Evolutionary conservation across 352 stramenopile species (phyloP).

Genomic region (Phytophthora boehmeriae): DNA sequence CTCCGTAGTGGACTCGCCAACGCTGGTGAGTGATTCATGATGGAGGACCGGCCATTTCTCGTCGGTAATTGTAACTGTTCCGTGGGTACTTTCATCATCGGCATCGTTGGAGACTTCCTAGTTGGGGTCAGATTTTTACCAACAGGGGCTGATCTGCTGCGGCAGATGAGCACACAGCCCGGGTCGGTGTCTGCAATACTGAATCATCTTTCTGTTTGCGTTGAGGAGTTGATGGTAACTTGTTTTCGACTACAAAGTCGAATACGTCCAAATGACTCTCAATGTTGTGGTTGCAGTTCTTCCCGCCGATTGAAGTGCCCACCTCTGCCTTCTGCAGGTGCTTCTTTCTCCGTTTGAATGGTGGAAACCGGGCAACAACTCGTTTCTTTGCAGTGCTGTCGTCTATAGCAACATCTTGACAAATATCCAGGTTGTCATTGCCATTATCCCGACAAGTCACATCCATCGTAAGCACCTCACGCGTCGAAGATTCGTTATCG

Average conservation of each 20-base stretch:
- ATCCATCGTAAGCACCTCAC: conserved; percentile 29
- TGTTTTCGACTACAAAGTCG: conserved; percentile 3
- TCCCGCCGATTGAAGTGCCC: background rate
- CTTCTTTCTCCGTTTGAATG: conserved; percentile 28
- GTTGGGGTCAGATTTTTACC: conserved; percentile 30
- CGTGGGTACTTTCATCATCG: conserved; percentile 7
- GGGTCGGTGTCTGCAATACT: conserved; percentile 27
- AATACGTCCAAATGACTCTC: background rate
- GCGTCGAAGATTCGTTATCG: conserved; percentile 3
- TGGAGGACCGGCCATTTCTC: conserved; percentile 2
- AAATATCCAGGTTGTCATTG: conserved; percentile 19
- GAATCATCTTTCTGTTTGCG: conserved; percentile 8
- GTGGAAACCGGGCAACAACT: background rate
- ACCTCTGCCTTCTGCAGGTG: background rate
- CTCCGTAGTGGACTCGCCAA: conserved; percentile 28
- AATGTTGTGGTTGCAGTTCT: background rate
- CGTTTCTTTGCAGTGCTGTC: background rate
- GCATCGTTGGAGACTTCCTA: conserved; percentile 19
- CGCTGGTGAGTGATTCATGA: conserved; percentile 5
- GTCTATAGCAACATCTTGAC: conserved; percentile 9
- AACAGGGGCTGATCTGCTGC: conserved; percentile 19
- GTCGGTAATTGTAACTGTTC: conserved; percentile 12
- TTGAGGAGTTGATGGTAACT: conserved; percentile 16
- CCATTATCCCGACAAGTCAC: conserved; percentile 29
- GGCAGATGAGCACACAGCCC: conserved; percentile 11